A percentile compares a stretch with the other conserved stretches of the same genome.
Conservation (phyloP, 257 asterid genomes). For the Ligustrum vulgare region DNA sequence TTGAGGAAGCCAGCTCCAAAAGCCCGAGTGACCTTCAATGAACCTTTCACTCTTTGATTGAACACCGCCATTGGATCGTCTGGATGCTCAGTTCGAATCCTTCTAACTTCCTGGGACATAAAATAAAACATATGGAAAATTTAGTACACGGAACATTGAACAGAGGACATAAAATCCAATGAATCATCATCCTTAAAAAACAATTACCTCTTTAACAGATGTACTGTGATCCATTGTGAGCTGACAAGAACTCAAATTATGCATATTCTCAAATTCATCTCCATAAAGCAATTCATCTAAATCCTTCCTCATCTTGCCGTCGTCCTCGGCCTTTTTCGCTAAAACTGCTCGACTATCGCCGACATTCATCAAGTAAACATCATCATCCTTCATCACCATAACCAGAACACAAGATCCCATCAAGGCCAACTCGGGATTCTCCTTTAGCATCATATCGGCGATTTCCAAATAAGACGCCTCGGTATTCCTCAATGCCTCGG, state of each 20-base stretch:
- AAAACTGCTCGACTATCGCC: conserved; percentile 93
- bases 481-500: conserved; percentile 79
- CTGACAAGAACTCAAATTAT: conserved; percentile 57
- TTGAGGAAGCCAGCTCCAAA: conserved; percentile 96
- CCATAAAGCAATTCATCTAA: conserved; percentile 55
- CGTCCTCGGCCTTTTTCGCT: conserved; percentile 52
- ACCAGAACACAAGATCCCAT: conserved; percentile 97
- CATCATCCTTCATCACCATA: conserved; percentile 92
- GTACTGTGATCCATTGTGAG: conserved; percentile 92
- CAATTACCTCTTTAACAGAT: conserved; percentile 70
- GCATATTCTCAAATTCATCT: conserved; percentile 56
- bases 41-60: conserved; percentile 87
- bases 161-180: conserved; percentile 18
- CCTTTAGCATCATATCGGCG: conserved; percentile 70
- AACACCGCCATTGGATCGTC: conserved; percentile 70
- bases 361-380: conserved; percentile 85
- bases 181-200: conserved; percentile 1
- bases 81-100: conserved; percentile 66
- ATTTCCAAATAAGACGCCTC: conserved; percentile 79
- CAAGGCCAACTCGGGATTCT: conserved; percentile 92
- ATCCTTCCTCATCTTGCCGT: conserved; percentile 41
- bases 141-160: conserved; percentile 11
- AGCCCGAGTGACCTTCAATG: conserved; percentile 90
- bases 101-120: conserved; percentile 64
- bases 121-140: neutral